These are phyloP conservation scores for Cutaneotrichosporon dermatis DNA, from an alignment of 1,284 basidiomycete species.

Conservation along the genomic window DNA sequence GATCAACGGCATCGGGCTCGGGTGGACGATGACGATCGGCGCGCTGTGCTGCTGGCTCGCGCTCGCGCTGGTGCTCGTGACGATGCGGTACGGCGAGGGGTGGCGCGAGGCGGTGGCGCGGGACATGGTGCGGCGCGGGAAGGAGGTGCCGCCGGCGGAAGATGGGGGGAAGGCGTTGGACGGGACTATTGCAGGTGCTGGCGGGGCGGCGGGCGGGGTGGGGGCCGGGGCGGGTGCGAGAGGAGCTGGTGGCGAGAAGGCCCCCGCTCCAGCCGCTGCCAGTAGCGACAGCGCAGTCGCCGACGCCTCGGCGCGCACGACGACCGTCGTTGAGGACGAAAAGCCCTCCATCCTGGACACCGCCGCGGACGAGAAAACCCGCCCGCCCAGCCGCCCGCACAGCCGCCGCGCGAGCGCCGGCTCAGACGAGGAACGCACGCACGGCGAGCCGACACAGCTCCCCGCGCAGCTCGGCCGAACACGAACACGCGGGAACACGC, in stretches of 20 bases:
- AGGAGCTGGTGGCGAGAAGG: too few species aligned
- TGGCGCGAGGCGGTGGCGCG: conserved; percentile 35
- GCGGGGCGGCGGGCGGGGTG: too few species aligned
- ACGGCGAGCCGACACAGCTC: conserved; percentile 21
- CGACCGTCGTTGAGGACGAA: neutral
- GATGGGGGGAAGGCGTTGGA: conserved; percentile 10
- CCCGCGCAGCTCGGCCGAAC: neutral
- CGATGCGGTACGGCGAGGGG: conserved; percentile 28
- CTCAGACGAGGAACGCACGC: conserved; percentile 17
- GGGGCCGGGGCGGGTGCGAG: too few species aligned
- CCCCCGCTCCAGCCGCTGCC: too few species aligned
- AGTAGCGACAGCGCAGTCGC: too few species aligned
- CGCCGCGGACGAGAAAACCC: too few species aligned
- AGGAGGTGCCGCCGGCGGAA: conserved; percentile 8
- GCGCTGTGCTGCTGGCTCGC: conserved; percentile 46
- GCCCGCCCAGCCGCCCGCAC: neutral
- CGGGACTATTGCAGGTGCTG: neutral
- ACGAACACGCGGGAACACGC: neutral
- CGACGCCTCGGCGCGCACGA: conserved; percentile 2
- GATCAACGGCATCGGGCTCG: conserved; percentile 56
- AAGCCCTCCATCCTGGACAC: neutral
- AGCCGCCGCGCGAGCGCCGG: neutral
- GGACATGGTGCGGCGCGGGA: conserved; percentile 11
- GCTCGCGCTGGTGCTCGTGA: conserved; percentile 13
- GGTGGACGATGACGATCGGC: conserved; percentile 54